Conservation (phyloP, 2,329 filamentous ascomycete genomes). For the Xylariaceae sp. region DNA sequence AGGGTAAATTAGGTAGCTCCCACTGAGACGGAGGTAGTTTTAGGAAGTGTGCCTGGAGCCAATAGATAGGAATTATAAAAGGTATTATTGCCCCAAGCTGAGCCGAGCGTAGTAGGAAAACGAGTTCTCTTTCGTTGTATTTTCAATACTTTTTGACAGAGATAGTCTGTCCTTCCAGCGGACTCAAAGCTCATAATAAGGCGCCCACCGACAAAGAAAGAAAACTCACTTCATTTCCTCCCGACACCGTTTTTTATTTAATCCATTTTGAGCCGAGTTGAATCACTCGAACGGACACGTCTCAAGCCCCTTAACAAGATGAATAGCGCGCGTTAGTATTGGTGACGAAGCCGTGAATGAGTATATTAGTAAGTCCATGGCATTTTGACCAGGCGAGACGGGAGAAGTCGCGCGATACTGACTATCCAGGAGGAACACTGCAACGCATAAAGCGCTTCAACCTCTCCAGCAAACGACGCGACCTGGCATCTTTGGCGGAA, state of each 20-base stretch:
- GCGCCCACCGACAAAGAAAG: background rate
- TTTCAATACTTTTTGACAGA: background rate
- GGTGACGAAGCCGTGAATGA: background rate
- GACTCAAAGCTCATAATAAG: background rate
- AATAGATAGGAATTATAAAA: conserved; percentile 13
- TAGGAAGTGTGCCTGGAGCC: conserved; percentile 10
- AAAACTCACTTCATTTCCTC: background rate
- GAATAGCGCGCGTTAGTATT: background rate
- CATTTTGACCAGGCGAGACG: background rate
- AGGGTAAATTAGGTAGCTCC: conserved; percentile 20
- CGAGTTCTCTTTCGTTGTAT: conserved; percentile 8
- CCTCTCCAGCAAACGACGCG: background rate
- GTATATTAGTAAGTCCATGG: conserved; percentile 7
- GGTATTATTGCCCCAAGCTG: conserved; percentile 7
- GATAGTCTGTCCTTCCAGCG: background rate
- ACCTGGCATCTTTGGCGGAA: background rate
- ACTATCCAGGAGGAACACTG: background rate
- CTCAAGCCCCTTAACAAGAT: background rate
- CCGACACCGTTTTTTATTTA: background rate
- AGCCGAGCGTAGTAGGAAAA: conserved; percentile 16
- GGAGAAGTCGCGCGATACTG: background rate
- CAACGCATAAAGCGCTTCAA: background rate
- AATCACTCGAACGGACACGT: background rate
- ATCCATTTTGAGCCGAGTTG: background rate
- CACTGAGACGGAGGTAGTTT: conserved; percentile 20